Evolutionary conservation across 106 monocot species (phyloP).

Genomic region (Dendrobium chrysotoxum): DNA sequence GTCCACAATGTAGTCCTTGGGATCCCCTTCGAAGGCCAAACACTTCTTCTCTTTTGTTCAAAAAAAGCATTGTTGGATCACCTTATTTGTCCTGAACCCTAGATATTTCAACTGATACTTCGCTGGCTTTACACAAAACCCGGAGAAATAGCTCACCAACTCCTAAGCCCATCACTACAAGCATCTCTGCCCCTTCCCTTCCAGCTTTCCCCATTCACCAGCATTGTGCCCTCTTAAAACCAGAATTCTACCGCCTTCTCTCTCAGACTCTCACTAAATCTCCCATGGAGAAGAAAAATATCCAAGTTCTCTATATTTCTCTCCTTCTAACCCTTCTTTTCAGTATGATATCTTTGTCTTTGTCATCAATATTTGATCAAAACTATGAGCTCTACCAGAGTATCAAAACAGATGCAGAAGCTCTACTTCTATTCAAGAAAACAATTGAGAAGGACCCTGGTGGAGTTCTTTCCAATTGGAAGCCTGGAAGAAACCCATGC

Average conservation of each 20-base stretch:
- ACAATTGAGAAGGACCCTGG: conserved; percentile 32
- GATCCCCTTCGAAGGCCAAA: conserved; percentile 12
- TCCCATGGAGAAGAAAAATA: conserved; percentile 23
- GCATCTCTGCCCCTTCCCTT: neutral
- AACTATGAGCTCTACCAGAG: conserved; percentile 13
- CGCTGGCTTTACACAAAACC: conserved; percentile 1
- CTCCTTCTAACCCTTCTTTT: conserved; percentile 22
- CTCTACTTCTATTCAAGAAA: conserved; percentile 51
- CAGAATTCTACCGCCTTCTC: conserved; percentile 1
- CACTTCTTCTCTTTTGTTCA: conserved; percentile 9
- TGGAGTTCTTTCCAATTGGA: conserved; percentile 58
- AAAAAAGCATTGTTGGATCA: conserved; percentile 9
- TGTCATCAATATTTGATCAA: conserved; percentile 6
- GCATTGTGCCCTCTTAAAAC: neutral
- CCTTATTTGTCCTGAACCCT: neutral
- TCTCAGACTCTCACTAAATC: neutral
- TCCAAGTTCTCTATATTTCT: conserved; percentile 1
- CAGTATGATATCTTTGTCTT: conserved; percentile 9
- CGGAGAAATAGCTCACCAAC: conserved; percentile 1
- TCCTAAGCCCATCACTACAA: neutral
- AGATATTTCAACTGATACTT: neutral
- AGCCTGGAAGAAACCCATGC: conserved; percentile 28
- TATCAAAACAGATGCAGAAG: conserved; percentile 42
- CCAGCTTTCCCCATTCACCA: neutral
- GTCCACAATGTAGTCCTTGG: conserved; percentile 7